These are phyloP conservation scores for Bruguiera sexangula DNA, from an alignment of 345 rosid species.

Conservation along the genomic window DNA sequence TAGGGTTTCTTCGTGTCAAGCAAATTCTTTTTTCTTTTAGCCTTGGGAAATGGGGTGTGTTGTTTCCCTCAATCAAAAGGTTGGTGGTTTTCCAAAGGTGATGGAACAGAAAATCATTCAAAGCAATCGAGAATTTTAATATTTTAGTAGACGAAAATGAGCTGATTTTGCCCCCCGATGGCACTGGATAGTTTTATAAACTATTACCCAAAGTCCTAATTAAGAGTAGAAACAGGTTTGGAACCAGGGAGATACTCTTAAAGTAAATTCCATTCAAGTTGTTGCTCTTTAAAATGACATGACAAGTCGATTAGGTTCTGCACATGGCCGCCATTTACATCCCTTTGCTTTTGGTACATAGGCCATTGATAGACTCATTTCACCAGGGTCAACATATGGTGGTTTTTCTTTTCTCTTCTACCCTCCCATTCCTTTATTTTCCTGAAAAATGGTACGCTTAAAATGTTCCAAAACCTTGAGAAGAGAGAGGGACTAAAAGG, in stretches of 20 bases:
- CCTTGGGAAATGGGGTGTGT: constrained; percentile 43
- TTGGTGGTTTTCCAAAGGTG: not conserved
- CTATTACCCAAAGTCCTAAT: too few species aligned
- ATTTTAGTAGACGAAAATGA: too few species aligned
- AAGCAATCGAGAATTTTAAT: too few species aligned
- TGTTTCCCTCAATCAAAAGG: constrained; percentile 14
- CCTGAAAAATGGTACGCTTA: too few species aligned
- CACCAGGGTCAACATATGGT: too few species aligned
- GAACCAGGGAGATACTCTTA: not conserved
- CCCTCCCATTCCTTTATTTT: not conserved
- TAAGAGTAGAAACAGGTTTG: not conserved
- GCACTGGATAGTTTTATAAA: too few species aligned
- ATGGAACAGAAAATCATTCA: too few species aligned
- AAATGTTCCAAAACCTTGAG: too few species aligned
- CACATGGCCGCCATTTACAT: constrained; percentile 28
- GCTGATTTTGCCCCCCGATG: too few species aligned
- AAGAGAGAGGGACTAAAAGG: too few species aligned
- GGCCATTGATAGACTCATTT: too few species aligned
- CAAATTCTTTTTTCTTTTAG: constrained; percentile 22
- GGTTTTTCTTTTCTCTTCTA: not conserved
- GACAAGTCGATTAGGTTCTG: constrained; percentile 22
- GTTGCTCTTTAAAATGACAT: constrained; percentile 10
- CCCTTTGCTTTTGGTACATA: too few species aligned
- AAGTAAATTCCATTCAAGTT: not conserved
- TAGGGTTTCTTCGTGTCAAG: constrained; percentile 30